These are phyloP conservation scores for Syncephalastrum contaminatum DNA, from an alignment of 371 early-diverging fungal species.

Conservation along the genomic window DNA sequence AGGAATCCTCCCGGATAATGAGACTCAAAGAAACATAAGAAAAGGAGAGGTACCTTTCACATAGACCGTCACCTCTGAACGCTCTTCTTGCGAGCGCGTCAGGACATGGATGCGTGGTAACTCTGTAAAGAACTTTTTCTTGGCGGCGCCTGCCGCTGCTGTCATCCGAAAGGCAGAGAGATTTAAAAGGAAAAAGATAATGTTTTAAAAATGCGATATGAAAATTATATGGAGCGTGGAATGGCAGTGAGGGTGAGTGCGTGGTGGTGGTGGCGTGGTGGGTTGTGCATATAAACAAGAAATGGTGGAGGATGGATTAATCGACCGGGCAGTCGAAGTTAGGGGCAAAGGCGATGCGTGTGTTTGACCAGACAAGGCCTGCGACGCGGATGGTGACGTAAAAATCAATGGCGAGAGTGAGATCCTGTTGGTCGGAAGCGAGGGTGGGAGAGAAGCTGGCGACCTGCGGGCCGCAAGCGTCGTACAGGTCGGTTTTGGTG, in stretches of 20 bases:
- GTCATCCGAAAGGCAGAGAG: conserved; percentile 7
- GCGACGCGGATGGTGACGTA: conserved; percentile 25
- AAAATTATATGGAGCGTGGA: no score
- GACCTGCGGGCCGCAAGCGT: conserved; percentile 33
- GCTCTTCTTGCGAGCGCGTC: conserved; percentile 25
- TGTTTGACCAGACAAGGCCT: conserved; percentile 37
- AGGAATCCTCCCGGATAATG: conserved; percentile 19
- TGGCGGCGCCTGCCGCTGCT: neutral
- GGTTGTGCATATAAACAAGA: no score
- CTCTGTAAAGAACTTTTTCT: conserved; percentile 37
- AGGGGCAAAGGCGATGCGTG: conserved; percentile 16
- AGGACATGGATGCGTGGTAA: conserved; percentile 40
- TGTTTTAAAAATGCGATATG: neutral
- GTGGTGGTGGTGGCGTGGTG: no score
- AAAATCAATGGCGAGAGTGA: conserved; percentile 24
- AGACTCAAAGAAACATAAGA: neutral
- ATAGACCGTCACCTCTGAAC: conserved; percentile 48
- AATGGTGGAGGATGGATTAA: neutral
- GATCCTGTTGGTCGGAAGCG: conserved; percentile 17
- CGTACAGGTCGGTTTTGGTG: conserved; percentile 35
- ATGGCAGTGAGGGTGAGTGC: no score
- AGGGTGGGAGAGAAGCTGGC: conserved; percentile 11
- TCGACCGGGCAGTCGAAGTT: conserved; percentile 12
- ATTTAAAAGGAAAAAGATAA: no score
- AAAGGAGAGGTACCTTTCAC: conserved; percentile 29